Conservation (phyloP, 257 asterid species). For the Lavandula angustifolia region DNA sequence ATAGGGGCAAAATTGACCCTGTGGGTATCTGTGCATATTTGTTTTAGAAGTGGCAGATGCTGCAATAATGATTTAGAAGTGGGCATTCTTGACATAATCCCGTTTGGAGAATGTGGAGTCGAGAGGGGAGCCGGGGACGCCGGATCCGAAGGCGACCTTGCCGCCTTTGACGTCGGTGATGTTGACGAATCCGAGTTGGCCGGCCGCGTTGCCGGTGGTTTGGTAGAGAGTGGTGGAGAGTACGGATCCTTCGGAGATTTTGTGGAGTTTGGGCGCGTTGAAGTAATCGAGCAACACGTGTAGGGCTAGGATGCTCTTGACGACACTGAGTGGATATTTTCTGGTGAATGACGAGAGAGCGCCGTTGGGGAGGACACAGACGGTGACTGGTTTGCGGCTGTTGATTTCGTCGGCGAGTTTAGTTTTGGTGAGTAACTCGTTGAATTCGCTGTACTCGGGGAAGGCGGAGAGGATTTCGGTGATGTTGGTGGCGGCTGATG, state of each 20-base stretch:
- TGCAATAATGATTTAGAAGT: too few species aligned
- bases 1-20: too few species aligned
- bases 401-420: conserved; percentile 97
- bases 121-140: conserved; percentile 65
- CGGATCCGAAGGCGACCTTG: conserved; percentile 88
- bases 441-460: conserved; percentile 86
- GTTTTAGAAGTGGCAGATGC: too few species aligned
- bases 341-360: conserved; percentile 67
- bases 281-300: conserved; percentile 90
- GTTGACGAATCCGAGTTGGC: conserved; percentile 79
- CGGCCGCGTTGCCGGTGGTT: conserved; percentile 87
- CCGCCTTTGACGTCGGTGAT: conserved; percentile 85
- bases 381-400: conserved; percentile 84
- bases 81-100: too few species aligned
- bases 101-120: too few species aligned
- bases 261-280: conserved; percentile 77
- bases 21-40: too few species aligned
- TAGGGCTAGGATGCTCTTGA: conserved; percentile 65
- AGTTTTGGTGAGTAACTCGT: conserved; percentile 58
- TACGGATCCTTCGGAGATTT: conserved; percentile 74
- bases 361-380: conserved; percentile 67
- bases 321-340: conserved; percentile 63
- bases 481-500: conserved; percentile 58
- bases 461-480: conserved; percentile 58
- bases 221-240: conserved; percentile 89